These are phyloP conservation scores for Hanseniaspora meyeri DNA, from an alignment of 805 yeast species.

Conservation along the genomic window DNA sequence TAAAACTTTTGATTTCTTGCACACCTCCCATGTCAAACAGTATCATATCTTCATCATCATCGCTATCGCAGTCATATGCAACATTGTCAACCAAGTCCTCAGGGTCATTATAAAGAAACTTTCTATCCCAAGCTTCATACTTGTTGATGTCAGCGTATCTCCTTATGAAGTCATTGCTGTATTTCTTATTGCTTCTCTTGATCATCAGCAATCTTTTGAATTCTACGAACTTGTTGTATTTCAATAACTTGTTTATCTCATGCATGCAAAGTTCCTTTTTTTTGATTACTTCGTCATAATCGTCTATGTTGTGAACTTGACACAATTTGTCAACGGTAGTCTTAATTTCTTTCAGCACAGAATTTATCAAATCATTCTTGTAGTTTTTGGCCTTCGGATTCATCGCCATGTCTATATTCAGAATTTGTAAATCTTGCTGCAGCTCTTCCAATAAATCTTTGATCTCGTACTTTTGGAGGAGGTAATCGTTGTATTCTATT, in stretches of 20 bases:
- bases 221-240: neutral
- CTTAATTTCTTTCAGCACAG: neutral
- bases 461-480: neutral
- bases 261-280: neutral
- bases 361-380: neutral
- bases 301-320: neutral
- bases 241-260: neutral
- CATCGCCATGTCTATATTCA: neutral
- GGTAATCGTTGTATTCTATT: constrained; percentile 2
- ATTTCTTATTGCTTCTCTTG: neutral
- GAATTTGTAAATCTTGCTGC: neutral
- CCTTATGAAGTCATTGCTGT: neutral
- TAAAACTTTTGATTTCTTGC: neutral
- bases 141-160: neutral
- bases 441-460: constrained; percentile 3
- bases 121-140: neutral
- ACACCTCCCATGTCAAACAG: neutral
- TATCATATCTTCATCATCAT: constrained; percentile 3
- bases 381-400: neutral
- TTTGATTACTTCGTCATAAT: neutral
- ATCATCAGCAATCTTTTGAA: constrained; percentile 6
- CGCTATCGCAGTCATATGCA: neutral
- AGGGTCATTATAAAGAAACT: neutral
- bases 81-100: neutral
- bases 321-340: neutral